phyloP scores from a whole-genome alignment of 2,329 filamentous ascomycete species.

The Incumbomyces lentus region DNA sequence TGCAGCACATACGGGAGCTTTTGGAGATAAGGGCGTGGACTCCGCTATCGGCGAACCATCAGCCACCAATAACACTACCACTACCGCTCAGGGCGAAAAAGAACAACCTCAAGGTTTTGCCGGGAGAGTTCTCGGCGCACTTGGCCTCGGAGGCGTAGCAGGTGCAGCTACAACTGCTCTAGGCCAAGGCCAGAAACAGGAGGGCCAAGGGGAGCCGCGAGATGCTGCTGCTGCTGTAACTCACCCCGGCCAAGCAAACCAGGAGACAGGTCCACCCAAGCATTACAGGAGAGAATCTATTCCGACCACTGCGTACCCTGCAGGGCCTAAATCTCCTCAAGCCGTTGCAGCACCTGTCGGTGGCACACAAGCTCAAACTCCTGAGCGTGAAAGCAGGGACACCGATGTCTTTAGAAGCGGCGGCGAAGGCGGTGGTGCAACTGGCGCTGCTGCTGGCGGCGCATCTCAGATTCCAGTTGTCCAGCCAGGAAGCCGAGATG shows the following conservation, averaged over 20 bases:
- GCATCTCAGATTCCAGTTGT: constrained; percentile 7
- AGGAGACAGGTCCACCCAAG: constrained; percentile 8
- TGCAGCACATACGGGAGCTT: constrained; percentile 2
- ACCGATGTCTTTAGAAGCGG: background rate
- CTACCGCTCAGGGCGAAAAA: background rate
- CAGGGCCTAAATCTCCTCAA: constrained; percentile 12
- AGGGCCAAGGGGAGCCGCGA: background rate
- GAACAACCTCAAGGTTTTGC: constrained; percentile 8
- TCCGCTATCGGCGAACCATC: background rate
- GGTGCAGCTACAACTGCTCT: background rate
- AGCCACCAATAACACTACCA: background rate
- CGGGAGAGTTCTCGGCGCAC: constrained; percentile 16
- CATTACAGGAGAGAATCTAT: constrained; percentile 18
- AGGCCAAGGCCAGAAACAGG: background rate
- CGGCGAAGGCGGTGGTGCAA: constrained; percentile 8
- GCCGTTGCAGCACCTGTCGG: constrained; percentile 17
- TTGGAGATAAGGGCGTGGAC: background rate
- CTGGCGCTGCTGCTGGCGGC: constrained; percentile 11
- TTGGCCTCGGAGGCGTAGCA: constrained; percentile 16
- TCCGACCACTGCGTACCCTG: constrained; percentile 20
- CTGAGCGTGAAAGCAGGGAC: background rate
- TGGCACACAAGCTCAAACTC: constrained; percentile 7
- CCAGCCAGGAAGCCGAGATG: background rate
- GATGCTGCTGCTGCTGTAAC: constrained; percentile 6
- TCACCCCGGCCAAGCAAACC: background rate